Evolutionary conservation across 2,329 filamentous ascomycete species (phyloP).

Genomic region (Phyllosticta paracitricarpa): DNA sequence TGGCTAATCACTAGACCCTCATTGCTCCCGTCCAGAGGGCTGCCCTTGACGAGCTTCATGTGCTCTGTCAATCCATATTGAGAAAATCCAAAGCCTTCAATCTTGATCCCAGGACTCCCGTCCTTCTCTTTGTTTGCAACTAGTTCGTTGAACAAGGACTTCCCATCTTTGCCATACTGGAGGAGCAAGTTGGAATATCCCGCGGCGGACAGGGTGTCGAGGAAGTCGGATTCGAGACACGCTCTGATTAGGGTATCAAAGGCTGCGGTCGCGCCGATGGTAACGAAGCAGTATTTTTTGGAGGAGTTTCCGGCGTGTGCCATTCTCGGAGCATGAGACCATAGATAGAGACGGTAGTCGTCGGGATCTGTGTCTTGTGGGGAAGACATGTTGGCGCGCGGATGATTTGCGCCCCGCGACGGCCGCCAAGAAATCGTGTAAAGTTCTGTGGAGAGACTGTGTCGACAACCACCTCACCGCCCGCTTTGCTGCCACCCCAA

Average conservation of each 20-base stretch:
- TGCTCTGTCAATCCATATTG: conserved; percentile 46
- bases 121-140: conserved; percentile 1
- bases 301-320: neutral
- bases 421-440: conserved; percentile 5
- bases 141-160: conserved; percentile 35
- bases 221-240: conserved; percentile 52
- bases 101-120: conserved; percentile 19
- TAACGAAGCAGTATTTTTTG: conserved; percentile 62
- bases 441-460: conserved; percentile 5
- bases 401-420: neutral
- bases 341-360: neutral
- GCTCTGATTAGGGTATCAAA: conserved; percentile 64
- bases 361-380: neutral
- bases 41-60: conserved; percentile 46
- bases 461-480: conserved; percentile 2
- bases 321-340: neutral
- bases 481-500: neutral
- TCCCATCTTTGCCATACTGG: conserved; percentile 68
- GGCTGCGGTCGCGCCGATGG: conserved; percentile 81
- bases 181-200: conserved; percentile 64
- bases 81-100: conserved; percentile 59
- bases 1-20: conserved; percentile 78
- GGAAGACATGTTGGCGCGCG: neutral
- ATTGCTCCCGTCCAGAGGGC: conserved; percentile 23
- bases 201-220: conserved; percentile 46